These are phyloP conservation scores for Trichoderma brevicompactum DNA, from an alignment of 2,329 filamentous ascomycete genomes.

Conservation along the genomic window DNA sequence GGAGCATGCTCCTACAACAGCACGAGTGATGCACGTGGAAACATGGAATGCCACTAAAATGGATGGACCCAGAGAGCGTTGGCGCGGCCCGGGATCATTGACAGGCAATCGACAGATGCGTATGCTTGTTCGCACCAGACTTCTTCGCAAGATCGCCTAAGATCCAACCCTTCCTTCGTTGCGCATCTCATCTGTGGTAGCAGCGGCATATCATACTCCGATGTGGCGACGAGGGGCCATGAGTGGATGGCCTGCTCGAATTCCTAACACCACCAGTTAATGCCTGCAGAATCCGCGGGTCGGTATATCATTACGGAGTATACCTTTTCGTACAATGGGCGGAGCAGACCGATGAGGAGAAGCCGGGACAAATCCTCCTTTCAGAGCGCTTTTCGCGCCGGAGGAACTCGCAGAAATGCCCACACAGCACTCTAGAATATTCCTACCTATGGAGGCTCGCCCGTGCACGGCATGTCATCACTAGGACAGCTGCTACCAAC, in stretches of 20 bases:
- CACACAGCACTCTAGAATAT: slow-evolving; percentile 3
- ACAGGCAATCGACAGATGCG: slow-evolving; percentile 16
- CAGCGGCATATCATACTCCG: slow-evolving; percentile 8
- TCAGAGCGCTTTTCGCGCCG: not conserved
- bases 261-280: not conserved
- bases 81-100: slow-evolving; percentile 19
- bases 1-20: not conserved
- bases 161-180: slow-evolving; percentile 19
- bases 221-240: slow-evolving; percentile 1
- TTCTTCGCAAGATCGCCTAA: slow-evolving; percentile 13
- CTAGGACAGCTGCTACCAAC: not conserved
- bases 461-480: slow-evolving; percentile 14
- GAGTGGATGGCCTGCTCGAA: not conserved
- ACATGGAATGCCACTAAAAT: slow-evolving; percentile 19
- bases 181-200: slow-evolving; percentile 17
- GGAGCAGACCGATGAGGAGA: slow-evolving; percentile 18
- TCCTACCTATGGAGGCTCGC: not conserved
- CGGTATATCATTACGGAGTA: not conserved
- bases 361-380: not conserved
- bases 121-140: slow-evolving; percentile 21
- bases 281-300: not conserved
- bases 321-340: slow-evolving; percentile 15
- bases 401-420: slow-evolving; percentile 7
- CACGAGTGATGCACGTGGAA: slow-evolving; percentile 19
- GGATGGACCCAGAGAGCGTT: slow-evolving; percentile 10